Evolutionary conservation across 2,329 filamentous ascomycete species (phyloP), one percentile per base, ranked within the genome.

Genomic region (Hyphodiscus sp.): DNA sequence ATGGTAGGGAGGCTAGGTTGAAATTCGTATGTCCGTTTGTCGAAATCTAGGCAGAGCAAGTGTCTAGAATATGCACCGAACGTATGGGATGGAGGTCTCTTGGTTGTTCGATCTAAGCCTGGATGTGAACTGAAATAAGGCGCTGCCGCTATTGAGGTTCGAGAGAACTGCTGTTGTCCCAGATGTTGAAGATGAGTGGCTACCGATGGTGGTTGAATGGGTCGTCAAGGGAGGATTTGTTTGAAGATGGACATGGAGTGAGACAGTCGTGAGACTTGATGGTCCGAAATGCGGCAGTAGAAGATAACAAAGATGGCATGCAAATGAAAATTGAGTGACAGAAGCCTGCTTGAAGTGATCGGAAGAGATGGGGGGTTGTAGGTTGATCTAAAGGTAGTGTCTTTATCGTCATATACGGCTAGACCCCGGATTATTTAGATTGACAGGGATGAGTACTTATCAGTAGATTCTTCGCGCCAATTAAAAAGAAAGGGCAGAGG

Each of bases 1-100:
- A 42, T 50, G 5, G 70, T 73, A 45, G 69, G 61, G 20, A 33
- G 19, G 29, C 41, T 9, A 33, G 41, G 30, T 42, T 30, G 44
- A 41, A 50, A 5, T 20, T 53, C n/a, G 11, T 41, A 20, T 44
- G 45, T 33, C 23, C 26, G 16, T 47, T 47, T 47, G 45, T 13
- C 4, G 26, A n/a, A 26, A 38, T 38, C 33, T 38, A 38, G 33
- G 23, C 23, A 38, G 33, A 13, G 33, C 11, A 13, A n/a, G 33
- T 38, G 33, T 38, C 33, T 38, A 38, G 33, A 38, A 15, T 15
- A 38, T 38, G 33, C 33, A 38, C 33, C 33, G 33, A 38, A 38
- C 5, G 33, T 38, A 38, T 38, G 11, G 33, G 33, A 6, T 15
- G 33, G 16, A 15, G 33, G 2, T 2, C 2, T 13, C 11, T 38